These are phyloP conservation scores for Ilyonectria robusta DNA, from an alignment of 2,329 filamentous ascomycete species.

Conservation along the genomic window DNA sequence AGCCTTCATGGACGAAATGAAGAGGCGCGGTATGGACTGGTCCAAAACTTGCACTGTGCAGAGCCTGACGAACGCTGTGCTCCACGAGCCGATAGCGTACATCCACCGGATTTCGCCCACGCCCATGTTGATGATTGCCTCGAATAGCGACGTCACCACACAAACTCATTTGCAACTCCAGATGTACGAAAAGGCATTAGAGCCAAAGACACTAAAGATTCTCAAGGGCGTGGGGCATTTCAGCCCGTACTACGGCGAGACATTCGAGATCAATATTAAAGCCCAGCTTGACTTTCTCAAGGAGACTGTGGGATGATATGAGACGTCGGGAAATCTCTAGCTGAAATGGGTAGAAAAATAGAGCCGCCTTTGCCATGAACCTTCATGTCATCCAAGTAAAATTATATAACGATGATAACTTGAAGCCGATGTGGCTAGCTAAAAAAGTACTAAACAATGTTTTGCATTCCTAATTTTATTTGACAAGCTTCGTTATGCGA, in stretches of 20 bases:
- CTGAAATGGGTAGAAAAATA: too few relatives aligned
- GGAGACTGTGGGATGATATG: not conserved
- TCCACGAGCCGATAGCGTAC: conserved; percentile 7
- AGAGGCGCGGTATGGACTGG: not conserved
- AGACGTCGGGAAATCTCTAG: too few relatives aligned
- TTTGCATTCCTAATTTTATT: too few relatives aligned
- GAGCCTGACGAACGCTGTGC: not conserved
- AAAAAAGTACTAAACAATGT: too few relatives aligned
- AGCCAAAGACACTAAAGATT: conserved; percentile 4
- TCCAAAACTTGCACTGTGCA: not conserved
- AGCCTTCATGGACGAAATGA: conserved; percentile 9
- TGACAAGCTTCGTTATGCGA: too few relatives aligned
- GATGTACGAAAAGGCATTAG: not conserved
- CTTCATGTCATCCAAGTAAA: too few relatives aligned
- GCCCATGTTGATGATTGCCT: conserved; percentile 7
- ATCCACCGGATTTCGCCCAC: conserved; percentile 13
- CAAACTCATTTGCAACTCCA: not conserved
- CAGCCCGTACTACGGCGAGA: not conserved
- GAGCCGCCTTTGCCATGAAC: too few relatives aligned
- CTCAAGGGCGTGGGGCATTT: conserved; percentile 8
- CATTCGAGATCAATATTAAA: conserved; percentile 4
- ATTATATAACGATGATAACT: too few relatives aligned
- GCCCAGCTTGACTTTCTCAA: conserved; percentile 7
- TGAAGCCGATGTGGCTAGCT: too few relatives aligned
- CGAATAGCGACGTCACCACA: not conserved